Conservation (phyloP, 495 filamentous ascomycete genomes). For the Penicillium turbatum region DNA sequence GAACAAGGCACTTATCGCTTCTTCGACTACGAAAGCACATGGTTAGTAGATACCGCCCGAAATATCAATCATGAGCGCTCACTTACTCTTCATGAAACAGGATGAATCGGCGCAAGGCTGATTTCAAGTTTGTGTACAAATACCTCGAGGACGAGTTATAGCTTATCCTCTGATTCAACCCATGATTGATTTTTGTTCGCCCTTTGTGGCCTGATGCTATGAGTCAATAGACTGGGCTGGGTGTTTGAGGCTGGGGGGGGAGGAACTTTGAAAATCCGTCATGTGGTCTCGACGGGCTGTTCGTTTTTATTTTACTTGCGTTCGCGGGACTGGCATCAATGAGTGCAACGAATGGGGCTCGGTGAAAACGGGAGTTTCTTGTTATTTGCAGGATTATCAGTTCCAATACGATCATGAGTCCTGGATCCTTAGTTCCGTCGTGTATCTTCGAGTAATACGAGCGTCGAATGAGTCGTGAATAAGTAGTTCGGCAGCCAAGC, state of each 20-base stretch:
- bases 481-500: neutral
- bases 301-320: constrained; percentile 1
- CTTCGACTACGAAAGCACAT: constrained; percentile 99
- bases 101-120: constrained; percentile 98
- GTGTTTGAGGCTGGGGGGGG: constrained; percentile 3
- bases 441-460: constrained; percentile 5
- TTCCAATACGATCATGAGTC: neutral
- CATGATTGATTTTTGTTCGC: constrained; percentile 1
- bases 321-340: constrained; percentile 18
- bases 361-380: constrained; percentile 8
- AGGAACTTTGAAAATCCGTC: neutral
- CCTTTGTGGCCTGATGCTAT: neutral
- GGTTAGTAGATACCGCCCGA: constrained; percentile 54
- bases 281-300: neutral
- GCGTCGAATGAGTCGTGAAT: no score
- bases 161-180: constrained; percentile 14
- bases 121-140: constrained; percentile 98
- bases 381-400: constrained; percentile 9
- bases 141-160: constrained; percentile 91
- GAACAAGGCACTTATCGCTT: constrained; percentile 98
- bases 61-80: neutral
- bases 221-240: constrained; percentile 8
- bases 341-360: constrained; percentile 24
- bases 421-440: constrained; percentile 5
- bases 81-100: constrained; percentile 49